A percentile compares a stretch with the other conserved stretches of the same genome.
Conservation (phyloP, 768 basidiomycete species). For the Leccinum longicurvipes region DNA sequence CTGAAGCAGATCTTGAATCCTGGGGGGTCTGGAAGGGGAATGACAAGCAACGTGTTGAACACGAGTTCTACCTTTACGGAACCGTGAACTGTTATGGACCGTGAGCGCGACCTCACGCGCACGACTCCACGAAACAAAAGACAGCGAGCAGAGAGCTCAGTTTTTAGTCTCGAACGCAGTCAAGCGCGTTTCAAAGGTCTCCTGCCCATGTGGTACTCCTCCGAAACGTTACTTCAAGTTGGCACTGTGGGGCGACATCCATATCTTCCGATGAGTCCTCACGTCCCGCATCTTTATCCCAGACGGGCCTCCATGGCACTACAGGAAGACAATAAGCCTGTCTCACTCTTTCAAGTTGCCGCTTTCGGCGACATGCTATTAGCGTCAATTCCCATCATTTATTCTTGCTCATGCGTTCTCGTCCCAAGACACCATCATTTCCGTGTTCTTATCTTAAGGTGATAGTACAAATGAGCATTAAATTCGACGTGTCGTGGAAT, state of each 20-base stretch:
- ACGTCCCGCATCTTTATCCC: background rate
- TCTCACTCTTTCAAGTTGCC: constrained; percentile 19
- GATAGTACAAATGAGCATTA: constrained; percentile 7
- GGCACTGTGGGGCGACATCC: constrained; percentile 1
- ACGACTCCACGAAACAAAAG: background rate
- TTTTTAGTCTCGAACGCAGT: background rate
- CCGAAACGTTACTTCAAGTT: background rate
- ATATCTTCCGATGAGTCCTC: background rate
- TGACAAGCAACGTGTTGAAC: constrained; percentile 69
- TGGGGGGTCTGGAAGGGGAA: constrained; percentile 27
- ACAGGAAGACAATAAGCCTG: constrained; percentile 2
- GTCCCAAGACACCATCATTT: background rate
- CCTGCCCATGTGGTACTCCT: constrained; percentile 7
- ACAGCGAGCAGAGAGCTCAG: constrained; percentile 1
- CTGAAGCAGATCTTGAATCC: constrained; percentile 31
- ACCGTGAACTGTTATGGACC: constrained; percentile 7
- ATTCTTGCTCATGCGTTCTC: constrained; percentile 2
- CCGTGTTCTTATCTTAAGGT: constrained; percentile 4
- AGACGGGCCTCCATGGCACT: background rate
- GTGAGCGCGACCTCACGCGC: background rate
- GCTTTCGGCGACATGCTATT: constrained; percentile 13
- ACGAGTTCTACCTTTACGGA: constrained; percentile 53
- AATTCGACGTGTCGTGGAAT: constrained; percentile 5
- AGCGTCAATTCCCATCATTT: constrained; percentile 6
- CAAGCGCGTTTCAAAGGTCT: background rate